These are phyloP conservation scores for Daldinia caldariorum DNA, from an alignment of 495 filamentous ascomycete genomes.

Conservation along the genomic window DNA sequence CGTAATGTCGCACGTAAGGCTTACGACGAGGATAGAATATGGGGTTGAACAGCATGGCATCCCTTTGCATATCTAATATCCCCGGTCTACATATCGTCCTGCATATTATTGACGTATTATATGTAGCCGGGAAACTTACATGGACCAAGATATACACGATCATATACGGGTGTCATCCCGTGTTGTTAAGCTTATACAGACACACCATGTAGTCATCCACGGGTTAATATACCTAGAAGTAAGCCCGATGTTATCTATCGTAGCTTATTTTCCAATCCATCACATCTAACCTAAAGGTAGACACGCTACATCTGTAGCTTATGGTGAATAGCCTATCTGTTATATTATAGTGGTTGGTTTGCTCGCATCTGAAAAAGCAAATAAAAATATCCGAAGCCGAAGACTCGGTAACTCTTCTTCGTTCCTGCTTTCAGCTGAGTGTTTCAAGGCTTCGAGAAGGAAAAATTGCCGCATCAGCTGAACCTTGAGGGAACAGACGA, in stretches of 20 bases:
- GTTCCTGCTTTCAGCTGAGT: conserved; percentile 37
- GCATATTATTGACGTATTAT: neutral
- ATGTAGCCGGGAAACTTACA: conserved; percentile 10
- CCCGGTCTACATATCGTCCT: conserved; percentile 10
- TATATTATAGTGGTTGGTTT: conserved; percentile 14
- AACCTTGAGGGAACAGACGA: conserved; percentile 12
- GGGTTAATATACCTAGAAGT: conserved; percentile 25
- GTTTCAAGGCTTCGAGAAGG: conserved; percentile 29
- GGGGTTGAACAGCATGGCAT: conserved; percentile 31
- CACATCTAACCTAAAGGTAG: neutral
- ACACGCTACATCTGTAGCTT: neutral
- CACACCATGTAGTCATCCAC: conserved; percentile 4
- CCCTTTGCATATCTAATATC: conserved; percentile 29
- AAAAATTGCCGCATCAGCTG: conserved; percentile 29
- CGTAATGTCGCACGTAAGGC: conserved; percentile 36
- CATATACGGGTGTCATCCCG: conserved; percentile 13
- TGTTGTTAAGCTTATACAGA: conserved; percentile 12
- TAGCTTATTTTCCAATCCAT: conserved; percentile 8
- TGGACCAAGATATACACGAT: conserved; percentile 7
- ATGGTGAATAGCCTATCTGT: neutral
- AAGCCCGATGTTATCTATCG: conserved; percentile 25
- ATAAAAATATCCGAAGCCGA: conserved; percentile 37
- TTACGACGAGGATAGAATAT: conserved; percentile 30
- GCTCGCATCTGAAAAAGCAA: conserved; percentile 22
- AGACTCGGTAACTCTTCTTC: conserved; percentile 24